These are phyloP conservation scores for Aspergillus amoenus DNA, from an alignment of 2,329 filamentous ascomycete species.

Conservation along the genomic window DNA sequence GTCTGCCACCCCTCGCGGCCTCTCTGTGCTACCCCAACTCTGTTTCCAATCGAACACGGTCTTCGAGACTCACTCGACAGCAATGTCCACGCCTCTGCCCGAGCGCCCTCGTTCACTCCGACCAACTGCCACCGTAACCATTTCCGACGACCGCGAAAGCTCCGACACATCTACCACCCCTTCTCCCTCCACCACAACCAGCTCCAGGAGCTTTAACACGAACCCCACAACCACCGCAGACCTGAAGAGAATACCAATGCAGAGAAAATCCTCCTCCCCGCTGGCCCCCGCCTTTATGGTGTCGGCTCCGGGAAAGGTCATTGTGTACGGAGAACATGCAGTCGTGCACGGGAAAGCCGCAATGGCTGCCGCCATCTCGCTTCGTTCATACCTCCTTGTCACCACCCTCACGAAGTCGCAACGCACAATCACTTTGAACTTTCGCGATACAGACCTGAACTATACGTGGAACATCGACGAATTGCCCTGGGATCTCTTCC, in stretches of 20 bases:
- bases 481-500: constrained; percentile 82
- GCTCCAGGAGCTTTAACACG: constrained; percentile 16
- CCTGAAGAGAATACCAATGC: constrained; percentile 17
- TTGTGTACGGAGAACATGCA: constrained; percentile 95
- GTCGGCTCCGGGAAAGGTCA: constrained; percentile 95
- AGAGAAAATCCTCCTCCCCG: constrained; percentile 52
- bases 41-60: neutral
- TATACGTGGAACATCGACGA: constrained; percentile 95
- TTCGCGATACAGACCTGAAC: constrained; percentile 83
- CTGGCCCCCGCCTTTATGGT: constrained; percentile 93
- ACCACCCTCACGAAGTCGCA: constrained; percentile 91
- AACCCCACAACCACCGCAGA: constrained; percentile 7
- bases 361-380: constrained; percentile 90
- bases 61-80: neutral
- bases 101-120: constrained; percentile 21
- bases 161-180: constrained; percentile 31
- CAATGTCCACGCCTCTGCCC: constrained; percentile 27
- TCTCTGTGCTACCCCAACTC: neutral
- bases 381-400: constrained; percentile 94
- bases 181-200: constrained; percentile 27
- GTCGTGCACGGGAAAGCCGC: constrained; percentile 98
- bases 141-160: constrained; percentile 26
- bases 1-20: neutral
- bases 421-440: constrained; percentile 81
- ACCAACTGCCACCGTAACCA: constrained; percentile 15